Percentiles rank a stretch among this genome's conserved stretches.
Evolutionary conservation across 2,329 filamentous ascomycete genomes (phyloP).

Genomic region (Furcasterigmium furcatum): DNA sequence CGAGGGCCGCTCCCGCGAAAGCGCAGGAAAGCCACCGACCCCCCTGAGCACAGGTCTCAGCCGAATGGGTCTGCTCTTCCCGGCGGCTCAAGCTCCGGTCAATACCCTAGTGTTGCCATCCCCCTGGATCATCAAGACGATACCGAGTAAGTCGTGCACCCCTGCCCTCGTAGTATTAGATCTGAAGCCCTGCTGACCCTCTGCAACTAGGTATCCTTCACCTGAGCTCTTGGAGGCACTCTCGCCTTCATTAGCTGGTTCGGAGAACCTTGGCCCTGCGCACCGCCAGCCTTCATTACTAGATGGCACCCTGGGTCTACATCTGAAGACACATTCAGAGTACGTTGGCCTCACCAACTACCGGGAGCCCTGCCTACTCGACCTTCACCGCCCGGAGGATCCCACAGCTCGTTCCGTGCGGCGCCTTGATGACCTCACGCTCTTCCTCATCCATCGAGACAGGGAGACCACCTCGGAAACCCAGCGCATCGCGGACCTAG

Average conservation of each 20-base stretch:
- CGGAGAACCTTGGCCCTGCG: conserved; percentile 10
- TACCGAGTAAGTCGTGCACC: conserved; percentile 9
- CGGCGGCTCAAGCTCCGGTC: not conserved
- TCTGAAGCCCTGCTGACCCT: not conserved
- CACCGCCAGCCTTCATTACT: conserved; percentile 21
- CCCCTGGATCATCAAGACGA: conserved; percentile 12
- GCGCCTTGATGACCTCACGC: conserved; percentile 28
- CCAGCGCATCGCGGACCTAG: conserved; percentile 35
- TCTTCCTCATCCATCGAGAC: conserved; percentile 31
- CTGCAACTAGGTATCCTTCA: conserved; percentile 8
- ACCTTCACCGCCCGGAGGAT: conserved; percentile 51
- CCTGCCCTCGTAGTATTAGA: not conserved
- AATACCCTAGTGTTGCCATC: not conserved
- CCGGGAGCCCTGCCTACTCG: conserved; percentile 54
- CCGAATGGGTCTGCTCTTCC: conserved; percentile 7
- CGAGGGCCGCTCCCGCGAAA: conserved; percentile 28
- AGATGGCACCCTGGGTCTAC: conserved; percentile 47
- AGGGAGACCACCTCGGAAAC: conserved; percentile 30
- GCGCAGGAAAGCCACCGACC: conserved; percentile 19
- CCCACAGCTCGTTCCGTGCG: conserved; percentile 20
- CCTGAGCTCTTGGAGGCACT: conserved; percentile 13
- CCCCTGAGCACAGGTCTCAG: conserved; percentile 13
- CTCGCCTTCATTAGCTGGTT: conserved; percentile 9
- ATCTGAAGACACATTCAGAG: conserved; percentile 56
- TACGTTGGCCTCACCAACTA: conserved; percentile 59